Percentiles rank a stretch among this genome's conserved stretches.
Evolutionary conservation across 2,329 filamentous ascomycete species (phyloP).

Genomic region (Penicillium digitatum): DNA sequence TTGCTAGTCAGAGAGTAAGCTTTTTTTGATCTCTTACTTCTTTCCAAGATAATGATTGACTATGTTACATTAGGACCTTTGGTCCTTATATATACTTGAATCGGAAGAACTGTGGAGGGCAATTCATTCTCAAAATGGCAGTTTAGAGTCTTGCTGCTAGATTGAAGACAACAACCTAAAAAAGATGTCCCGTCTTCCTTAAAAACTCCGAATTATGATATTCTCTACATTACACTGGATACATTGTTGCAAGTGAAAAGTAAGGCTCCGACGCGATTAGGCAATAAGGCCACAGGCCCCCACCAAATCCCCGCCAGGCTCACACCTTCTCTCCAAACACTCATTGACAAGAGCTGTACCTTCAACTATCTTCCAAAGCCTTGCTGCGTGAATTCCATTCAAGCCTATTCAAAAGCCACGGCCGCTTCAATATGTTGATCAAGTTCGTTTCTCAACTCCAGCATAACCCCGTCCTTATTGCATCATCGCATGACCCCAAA

Average conservation of each 20-base stretch:
- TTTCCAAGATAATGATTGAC: background rate
- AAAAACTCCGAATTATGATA: background rate
- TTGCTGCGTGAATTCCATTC: background rate
- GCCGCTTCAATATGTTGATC: slow-evolving; percentile 46
- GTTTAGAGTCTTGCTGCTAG: background rate
- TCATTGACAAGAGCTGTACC: slow-evolving; percentile 4
- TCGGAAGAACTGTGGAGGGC: background rate
- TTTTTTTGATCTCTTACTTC: background rate
- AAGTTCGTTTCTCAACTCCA: slow-evolving; percentile 39
- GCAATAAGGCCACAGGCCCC: slow-evolving; percentile 26
- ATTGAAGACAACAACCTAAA: background rate
- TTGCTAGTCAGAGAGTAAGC: background rate
- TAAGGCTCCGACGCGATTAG: slow-evolving; percentile 19
- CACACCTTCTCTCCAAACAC: slow-evolving; percentile 24
- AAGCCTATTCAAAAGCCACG: background rate
- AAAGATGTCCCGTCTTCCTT: too few relatives aligned
- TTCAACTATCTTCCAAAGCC: background rate
- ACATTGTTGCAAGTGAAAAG: background rate
- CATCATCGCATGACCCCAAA: slow-evolving; percentile 16
- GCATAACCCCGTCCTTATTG: slow-evolving; percentile 4
- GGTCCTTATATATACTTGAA: too few relatives aligned
- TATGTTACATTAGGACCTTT: too few relatives aligned
- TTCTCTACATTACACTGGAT: background rate
- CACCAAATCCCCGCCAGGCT: slow-evolving; percentile 32
- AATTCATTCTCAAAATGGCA: background rate